Conservation (phyloP, 345 rosid genomes). For the Abelmoschus esculentus region DNA sequence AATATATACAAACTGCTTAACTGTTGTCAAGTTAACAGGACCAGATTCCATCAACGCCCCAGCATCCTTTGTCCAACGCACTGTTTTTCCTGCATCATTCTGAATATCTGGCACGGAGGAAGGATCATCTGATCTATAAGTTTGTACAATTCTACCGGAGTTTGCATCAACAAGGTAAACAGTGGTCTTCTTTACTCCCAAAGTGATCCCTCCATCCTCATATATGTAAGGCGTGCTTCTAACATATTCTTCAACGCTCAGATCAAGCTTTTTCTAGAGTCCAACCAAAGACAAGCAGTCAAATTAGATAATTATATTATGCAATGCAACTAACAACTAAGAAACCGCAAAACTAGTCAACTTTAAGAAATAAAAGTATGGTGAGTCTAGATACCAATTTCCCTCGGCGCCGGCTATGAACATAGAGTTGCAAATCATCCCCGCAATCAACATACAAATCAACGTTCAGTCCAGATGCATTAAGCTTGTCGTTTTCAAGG, state of each 20-base stretch:
- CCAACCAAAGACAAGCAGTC: not conserved
- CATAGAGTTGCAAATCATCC: conserved; percentile 50
- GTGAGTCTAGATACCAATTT: conserved; percentile 24
- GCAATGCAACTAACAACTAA: not conserved
- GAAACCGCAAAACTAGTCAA: not conserved
- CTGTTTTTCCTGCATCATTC: conserved; percentile 23
- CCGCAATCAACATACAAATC: conserved; percentile 57
- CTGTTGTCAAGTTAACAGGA: conserved; percentile 12
- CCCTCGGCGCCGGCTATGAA: conserved; percentile 31
- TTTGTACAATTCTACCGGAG: conserved; percentile 44
- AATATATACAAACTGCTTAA: conserved; percentile 35
- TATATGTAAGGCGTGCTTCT: conserved; percentile 36
- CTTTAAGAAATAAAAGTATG: not conserved
- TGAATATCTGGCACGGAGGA: conserved; percentile 16
- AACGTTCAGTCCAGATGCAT: conserved; percentile 21
- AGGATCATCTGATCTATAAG: conserved; percentile 30
- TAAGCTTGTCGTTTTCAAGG: conserved; percentile 16
- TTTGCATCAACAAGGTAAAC: conserved; percentile 48
- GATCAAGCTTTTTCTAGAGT: conserved; percentile 21
- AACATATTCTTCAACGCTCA: conserved; percentile 46
- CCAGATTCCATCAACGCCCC: conserved; percentile 24
- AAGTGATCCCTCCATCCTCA: conserved; percentile 43
- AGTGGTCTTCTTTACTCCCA: conserved; percentile 50
- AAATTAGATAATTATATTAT: not conserved
- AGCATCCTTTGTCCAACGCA: conserved; percentile 23